These are phyloP conservation scores for Kluyveromyces aestuarii DNA, from an alignment of 805 yeast genomes.

Conservation along the genomic window DNA sequence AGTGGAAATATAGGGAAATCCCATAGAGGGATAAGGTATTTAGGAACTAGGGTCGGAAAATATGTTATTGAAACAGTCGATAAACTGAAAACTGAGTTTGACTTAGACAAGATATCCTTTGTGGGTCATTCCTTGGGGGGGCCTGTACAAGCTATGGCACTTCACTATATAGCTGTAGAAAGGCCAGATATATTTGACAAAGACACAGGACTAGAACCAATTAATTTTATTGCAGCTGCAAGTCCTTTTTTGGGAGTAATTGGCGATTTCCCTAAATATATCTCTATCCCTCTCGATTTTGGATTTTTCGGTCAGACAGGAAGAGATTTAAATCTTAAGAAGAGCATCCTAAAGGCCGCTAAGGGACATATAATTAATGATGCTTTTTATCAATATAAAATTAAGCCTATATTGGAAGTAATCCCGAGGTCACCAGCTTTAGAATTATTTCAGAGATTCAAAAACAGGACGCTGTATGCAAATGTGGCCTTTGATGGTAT, in stretches of 20 bases:
- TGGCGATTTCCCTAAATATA: constrained; percentile 79
- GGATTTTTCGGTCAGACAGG: constrained; percentile 94
- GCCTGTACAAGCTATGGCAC: constrained; percentile 79
- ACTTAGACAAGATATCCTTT: constrained; percentile 64
- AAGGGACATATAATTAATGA: constrained; percentile 18
- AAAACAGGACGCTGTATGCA: constrained; percentile 75
- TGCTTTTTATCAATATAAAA: constrained; percentile 5
- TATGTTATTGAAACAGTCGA: constrained; percentile 41
- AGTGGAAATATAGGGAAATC: constrained; percentile 81
- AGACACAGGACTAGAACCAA: constrained; percentile 44
- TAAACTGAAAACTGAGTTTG: constrained; percentile 34
- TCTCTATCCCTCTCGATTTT: constrained; percentile 72
- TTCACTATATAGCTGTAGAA: constrained; percentile 56
- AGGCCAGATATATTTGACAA: constrained; percentile 60
- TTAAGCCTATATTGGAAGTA: constrained; percentile 56
- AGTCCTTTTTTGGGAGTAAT: constrained; percentile 84
- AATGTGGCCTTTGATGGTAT: constrained; percentile 90
- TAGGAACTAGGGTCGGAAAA: constrained; percentile 76
- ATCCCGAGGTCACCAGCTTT: constrained; percentile 73
- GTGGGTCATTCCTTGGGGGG: constrained; percentile 95
- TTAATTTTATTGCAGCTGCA: constrained; percentile 75
- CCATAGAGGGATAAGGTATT: constrained; percentile 74
- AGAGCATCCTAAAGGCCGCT: constrained; percentile 25
- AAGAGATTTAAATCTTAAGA: constrained; percentile 68
- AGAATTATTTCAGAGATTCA: constrained; percentile 49